phyloP scores from a whole-genome alignment of 164 flowering plant species.

The Dillenia suffruticosa region DNA sequence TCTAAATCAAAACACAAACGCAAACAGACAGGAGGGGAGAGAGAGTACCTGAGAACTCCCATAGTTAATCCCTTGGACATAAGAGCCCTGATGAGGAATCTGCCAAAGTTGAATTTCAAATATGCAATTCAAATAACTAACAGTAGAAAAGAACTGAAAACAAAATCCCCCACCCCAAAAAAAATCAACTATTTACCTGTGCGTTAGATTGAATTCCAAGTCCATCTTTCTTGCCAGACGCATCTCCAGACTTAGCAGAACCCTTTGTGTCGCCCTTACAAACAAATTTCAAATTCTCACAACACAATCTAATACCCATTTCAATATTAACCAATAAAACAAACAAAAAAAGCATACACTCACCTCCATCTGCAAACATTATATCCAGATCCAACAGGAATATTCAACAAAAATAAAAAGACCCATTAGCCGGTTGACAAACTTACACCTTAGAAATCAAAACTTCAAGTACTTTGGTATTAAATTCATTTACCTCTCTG shows the following conservation, averaged over 20 bases:
- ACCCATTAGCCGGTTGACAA: neutral
- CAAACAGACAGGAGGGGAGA: conserved; percentile 13
- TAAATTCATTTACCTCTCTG: conserved; percentile 39
- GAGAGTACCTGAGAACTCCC: conserved; percentile 41
- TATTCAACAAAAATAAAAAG: conserved; percentile 5
- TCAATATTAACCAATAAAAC: neutral
- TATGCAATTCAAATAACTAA: neutral
- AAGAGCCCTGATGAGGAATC: conserved; percentile 51
- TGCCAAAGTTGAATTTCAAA: conserved; percentile 13
- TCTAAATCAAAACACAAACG: neutral
- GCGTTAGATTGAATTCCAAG: conserved; percentile 33
- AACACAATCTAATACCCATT: conserved; percentile 1
- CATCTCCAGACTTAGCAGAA: conserved; percentile 35
- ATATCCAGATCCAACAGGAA: conserved; percentile 3
- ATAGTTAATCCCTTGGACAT: conserved; percentile 36
- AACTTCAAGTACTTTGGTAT: neutral
- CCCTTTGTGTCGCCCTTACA: conserved; percentile 63
- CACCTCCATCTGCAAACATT: conserved; percentile 45
- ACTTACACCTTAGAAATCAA: neutral
- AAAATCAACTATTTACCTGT: conserved; percentile 28
- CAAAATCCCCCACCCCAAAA: neutral
- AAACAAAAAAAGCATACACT: neutral
- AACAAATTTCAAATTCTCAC: neutral
- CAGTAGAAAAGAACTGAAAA: neutral
- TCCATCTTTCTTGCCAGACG: conserved; percentile 32